Base-by-base conservation (phyloP, 1,284 basidiomycete genomes). In the Rhodotorula mucilaginosa region DNA sequence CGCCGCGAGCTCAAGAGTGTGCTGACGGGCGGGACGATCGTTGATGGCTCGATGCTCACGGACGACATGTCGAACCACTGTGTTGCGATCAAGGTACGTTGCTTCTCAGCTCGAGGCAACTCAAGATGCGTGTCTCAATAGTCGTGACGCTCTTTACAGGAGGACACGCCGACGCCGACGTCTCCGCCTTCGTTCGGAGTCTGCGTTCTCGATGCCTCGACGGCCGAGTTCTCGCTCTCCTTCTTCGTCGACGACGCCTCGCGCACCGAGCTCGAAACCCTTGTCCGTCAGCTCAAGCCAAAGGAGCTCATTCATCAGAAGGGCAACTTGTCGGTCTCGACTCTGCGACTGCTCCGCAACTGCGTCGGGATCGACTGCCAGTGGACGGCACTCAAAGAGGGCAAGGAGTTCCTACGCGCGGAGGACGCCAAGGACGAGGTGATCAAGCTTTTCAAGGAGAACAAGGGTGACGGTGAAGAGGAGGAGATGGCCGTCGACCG, bases 21-120 rank as follows among this genome's bases (percentile, higher is more conserved):
- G 52, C 91, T 96, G 80, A 99, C 97, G 0, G 93, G 93, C 70
- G 97, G 97, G 13, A 99, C 97, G 0, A 89, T 99, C 44, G 91
- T 98, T 67, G 97, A 99, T 78, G 88, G 89, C 10, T 88, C 89
- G 58, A 88, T 97, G 70, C 85, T 99, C 39, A 90, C 88, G 1
- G 92, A 97, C 72, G 97, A 99, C 76, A 90, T 98, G 82, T 92
- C 92, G 5, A 93, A 92, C 29, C 97, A 99, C 81, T 98, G 95
- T 78, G 87, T 99, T 23, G 89, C 93, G 5, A 89, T 99, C 81
- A 90, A 90, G 68, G 95, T 83, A 56, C 61, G 81, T 68, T 26
- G 21, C 3, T 19, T 51, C 6, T 18, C 49, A 48, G 5, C 15
- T 23, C 12, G 29, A 0, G 6, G 81, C 48, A 13, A 49, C 34